These are phyloP conservation scores for Arxiozyma slooffiae DNA, from an alignment of 1,139 yeast species.

Conservation along the genomic window DNA sequence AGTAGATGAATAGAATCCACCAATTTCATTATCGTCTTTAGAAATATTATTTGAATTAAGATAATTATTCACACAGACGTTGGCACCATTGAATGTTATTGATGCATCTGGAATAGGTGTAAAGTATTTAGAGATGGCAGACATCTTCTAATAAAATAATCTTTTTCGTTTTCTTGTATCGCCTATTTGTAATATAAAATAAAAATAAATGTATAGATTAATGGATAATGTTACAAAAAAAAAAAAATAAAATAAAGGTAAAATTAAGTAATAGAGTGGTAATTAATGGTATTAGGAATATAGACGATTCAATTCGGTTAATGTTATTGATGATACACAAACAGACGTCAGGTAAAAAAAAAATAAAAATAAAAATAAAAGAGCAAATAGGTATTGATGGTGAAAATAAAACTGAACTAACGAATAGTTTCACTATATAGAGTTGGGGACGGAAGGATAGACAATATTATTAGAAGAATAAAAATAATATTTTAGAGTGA, in stretches of 20 bases:
- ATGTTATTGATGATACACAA: not conserved
- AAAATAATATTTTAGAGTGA: too few species aligned
- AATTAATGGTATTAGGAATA: not conserved
- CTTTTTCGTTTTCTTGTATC: too few species aligned
- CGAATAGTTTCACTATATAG: not conserved
- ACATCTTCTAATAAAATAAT: conserved; percentile 15
- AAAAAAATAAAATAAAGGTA: too few species aligned
- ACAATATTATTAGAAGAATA: not conserved
- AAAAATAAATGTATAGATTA: not conserved
- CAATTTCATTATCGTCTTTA: conserved; percentile 4
- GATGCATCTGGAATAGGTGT: conserved; percentile 21
- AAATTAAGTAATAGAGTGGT: too few species aligned
- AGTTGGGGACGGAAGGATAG: not conserved
- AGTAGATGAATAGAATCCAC: not conserved
- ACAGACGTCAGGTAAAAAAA: not conserved
- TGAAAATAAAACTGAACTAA: not conserved
- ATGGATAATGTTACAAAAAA: not conserved
- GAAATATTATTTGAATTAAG: not conserved
- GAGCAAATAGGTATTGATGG: not conserved
- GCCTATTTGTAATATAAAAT: not conserved
- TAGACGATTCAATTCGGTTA: not conserved
- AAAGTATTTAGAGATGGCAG: conserved; percentile 17
- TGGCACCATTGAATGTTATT: conserved; percentile 21
- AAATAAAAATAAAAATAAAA: too few species aligned
- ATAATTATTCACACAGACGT: conserved; percentile 9